These are phyloP conservation scores for Talaromyces thailandensis DNA, from an alignment of 495 filamentous ascomycete genomes.

Conservation along the genomic window DNA sequence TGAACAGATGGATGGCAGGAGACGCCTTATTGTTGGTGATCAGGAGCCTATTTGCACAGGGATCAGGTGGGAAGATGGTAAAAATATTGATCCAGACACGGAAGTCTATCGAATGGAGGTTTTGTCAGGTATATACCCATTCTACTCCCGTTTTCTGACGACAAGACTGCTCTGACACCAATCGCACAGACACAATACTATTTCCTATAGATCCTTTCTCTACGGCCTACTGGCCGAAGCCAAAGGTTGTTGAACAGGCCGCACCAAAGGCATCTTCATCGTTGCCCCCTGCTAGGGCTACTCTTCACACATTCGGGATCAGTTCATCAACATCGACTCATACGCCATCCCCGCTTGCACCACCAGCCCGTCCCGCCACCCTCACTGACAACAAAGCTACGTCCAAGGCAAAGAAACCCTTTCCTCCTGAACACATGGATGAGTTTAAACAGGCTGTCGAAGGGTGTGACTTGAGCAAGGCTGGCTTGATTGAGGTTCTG, in stretches of 20 bases:
- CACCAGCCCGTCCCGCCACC: conserved; percentile 2
- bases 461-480: conserved; percentile 65
- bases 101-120: conserved; percentile 60
- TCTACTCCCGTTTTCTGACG: neutral
- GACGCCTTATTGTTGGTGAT: conserved; percentile 50
- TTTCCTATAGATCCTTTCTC: conserved; percentile 80
- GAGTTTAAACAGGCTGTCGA: conserved; percentile 66
- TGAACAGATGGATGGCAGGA: conserved; percentile 27
- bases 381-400: neutral
- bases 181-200: conserved; percentile 25
- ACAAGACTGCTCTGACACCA: conserved; percentile 7
- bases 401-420: conserved; percentile 25
- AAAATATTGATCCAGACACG: conserved; percentile 31
- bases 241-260: conserved; percentile 15
- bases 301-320: conserved; percentile 17
- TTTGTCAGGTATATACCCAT: conserved; percentile 46
- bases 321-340: conserved; percentile 8
- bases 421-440: conserved; percentile 51
- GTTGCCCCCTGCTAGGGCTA: conserved; percentile 10
- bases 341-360: conserved; percentile 5
- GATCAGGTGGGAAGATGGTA: conserved; percentile 68
- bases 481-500: conserved; percentile 65
- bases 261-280: conserved; percentile 8
- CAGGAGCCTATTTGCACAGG: conserved; percentile 69
- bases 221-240: conserved; percentile 64